Conservation (phyloP, 345 rosid species). For the Hirschfeldia incana region DNA sequence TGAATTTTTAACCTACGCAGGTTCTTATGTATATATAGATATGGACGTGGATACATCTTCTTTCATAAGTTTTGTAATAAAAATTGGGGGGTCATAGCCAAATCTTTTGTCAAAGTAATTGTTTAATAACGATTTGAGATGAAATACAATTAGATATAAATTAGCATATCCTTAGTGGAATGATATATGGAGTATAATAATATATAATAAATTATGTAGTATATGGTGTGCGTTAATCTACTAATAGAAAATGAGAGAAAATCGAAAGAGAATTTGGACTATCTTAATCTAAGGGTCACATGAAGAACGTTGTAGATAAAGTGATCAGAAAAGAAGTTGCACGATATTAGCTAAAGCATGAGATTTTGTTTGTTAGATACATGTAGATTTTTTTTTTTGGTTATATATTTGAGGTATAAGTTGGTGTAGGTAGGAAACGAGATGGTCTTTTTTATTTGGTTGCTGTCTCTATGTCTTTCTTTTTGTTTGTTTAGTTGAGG, state of each 20-base stretch:
- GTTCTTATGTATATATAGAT: not conserved
- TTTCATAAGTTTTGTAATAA: not conserved
- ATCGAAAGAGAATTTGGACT: slow-evolving; percentile 1
- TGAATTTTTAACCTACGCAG: not conserved
- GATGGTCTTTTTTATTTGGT: not conserved
- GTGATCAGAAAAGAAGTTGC: slow-evolving; percentile 20
- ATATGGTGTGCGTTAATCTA: slow-evolving; percentile 19
- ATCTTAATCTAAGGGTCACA: slow-evolving; percentile 21
- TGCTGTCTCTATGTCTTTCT: not conserved
- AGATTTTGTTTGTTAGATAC: not conserved
- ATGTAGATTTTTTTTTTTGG: not conserved
- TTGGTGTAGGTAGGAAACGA: not conserved
- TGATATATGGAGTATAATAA: not conserved
- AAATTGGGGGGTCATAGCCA: not conserved
- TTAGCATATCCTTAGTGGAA: not conserved
- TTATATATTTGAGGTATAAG: not conserved
- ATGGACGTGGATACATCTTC: not conserved
- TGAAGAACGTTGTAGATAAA: slow-evolving; percentile 31
- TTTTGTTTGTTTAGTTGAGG: not conserved
- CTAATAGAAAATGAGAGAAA: not conserved
- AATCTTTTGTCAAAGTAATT: not conserved
- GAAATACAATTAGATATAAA: not conserved
- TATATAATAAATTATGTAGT: not conserved
- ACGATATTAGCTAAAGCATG: slow-evolving; percentile 10
- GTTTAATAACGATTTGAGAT: not conserved